phyloP scores from a whole-genome alignment of 2,329 filamentous ascomycete genomes.

The Pyrenochaeta sp. region DNA sequence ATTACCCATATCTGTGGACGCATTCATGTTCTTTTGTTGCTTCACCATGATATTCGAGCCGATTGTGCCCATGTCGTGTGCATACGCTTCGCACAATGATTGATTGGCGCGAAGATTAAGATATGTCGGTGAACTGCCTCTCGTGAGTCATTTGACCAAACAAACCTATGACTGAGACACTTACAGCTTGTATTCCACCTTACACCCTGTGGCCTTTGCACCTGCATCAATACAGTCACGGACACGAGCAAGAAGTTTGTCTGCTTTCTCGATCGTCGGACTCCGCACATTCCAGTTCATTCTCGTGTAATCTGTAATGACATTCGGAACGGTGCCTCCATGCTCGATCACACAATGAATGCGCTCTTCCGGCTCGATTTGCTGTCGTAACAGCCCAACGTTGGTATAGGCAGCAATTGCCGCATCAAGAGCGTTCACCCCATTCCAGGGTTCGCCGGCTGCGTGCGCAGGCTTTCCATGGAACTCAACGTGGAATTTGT shows the following conservation, averaged over 20 bases:
- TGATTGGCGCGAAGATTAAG: slow-evolving; percentile 57
- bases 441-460: slow-evolving; percentile 49
- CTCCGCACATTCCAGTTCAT: slow-evolving; percentile 53
- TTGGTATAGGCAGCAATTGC: slow-evolving; percentile 45
- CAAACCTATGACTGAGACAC: slow-evolving; percentile 17
- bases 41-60: slow-evolving; percentile 49
- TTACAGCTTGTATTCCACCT: slow-evolving; percentile 46
- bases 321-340: slow-evolving; percentile 16
- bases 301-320: slow-evolving; percentile 44
- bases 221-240: slow-evolving; percentile 41
- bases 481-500: slow-evolving; percentile 32
- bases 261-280: slow-evolving; percentile 37
- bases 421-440: slow-evolving; percentile 52
- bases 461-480: slow-evolving; percentile 46
- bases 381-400: slow-evolving; percentile 31
- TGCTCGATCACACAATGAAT: slow-evolving; percentile 20
- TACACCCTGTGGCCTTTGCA: slow-evolving; percentile 24
- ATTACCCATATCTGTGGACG: slow-evolving; percentile 25
- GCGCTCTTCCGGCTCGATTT: slow-evolving; percentile 21
- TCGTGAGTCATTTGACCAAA: not conserved
- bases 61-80: slow-evolving; percentile 53
- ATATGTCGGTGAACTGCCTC: slow-evolving; percentile 49
- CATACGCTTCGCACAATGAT: slow-evolving; percentile 54
- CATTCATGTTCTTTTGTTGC: slow-evolving; percentile 49
- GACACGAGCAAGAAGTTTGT: slow-evolving; percentile 35